Percentiles rank a stretch among this genome's conserved stretches.
Conservation (phyloP, 83 land plant genomes). For the Thuja plicata region DNA sequence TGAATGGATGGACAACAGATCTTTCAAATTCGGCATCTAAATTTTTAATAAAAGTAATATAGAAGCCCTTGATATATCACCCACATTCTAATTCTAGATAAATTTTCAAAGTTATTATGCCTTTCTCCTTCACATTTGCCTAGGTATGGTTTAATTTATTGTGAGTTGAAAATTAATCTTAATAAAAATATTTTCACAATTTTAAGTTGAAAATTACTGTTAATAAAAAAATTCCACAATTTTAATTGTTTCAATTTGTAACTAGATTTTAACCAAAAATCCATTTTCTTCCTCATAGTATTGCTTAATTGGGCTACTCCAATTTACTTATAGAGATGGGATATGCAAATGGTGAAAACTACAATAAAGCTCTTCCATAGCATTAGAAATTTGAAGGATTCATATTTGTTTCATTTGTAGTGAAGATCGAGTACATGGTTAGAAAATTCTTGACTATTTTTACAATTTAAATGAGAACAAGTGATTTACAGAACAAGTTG, state of each 20-base stretch:
- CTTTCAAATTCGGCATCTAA: too few species aligned
- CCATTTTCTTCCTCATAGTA: neutral
- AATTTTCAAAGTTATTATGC: too few species aligned
- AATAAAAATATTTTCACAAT: neutral
- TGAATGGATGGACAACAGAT: neutral
- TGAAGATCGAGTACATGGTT: too few species aligned
- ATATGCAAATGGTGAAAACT: neutral
- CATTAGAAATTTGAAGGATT: neutral
- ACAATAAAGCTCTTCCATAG: neutral
- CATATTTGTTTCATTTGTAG: too few species aligned
- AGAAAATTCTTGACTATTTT: too few species aligned
- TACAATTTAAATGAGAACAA: too few species aligned
- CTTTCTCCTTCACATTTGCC: slow-evolving; percentile 85
- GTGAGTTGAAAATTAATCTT: neutral
- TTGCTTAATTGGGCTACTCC: neutral
- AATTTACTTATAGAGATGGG: neutral
- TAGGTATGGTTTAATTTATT: slow-evolving; percentile 42
- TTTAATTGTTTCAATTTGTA: neutral
- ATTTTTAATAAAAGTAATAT: too few species aligned
- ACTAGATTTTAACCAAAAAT: neutral
- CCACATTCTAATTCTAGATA: too few species aligned
- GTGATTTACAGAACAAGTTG: too few species aligned
- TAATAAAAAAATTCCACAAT: neutral
- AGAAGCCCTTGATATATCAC: too few species aligned
- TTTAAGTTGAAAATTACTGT: neutral